These are phyloP conservation scores for Starmerella riodocensis DNA, from an alignment of 805 yeast genomes.

Conservation along the genomic window DNA sequence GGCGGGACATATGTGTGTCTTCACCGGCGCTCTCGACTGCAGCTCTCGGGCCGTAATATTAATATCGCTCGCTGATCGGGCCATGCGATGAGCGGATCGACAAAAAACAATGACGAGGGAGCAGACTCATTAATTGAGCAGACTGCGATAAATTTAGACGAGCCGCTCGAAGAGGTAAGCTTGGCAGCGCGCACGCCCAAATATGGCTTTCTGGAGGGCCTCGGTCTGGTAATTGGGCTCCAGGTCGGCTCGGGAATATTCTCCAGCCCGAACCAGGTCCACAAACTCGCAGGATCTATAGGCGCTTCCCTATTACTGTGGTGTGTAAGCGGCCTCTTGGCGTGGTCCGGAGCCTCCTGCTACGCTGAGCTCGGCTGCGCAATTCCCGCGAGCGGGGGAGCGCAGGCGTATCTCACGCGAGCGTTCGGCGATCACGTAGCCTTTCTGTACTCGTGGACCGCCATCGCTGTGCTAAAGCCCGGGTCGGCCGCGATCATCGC, in stretches of 20 bases:
- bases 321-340: constrained; percentile 30
- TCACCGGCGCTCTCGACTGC: no score
- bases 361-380: constrained; percentile 33
- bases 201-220: constrained; percentile 28
- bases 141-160: no score
- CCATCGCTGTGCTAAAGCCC: constrained; percentile 30
- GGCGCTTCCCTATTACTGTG: constrained; percentile 30
- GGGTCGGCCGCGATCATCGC: constrained; percentile 32
- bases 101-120: no score
- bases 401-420: constrained; percentile 30
- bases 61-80: no score
- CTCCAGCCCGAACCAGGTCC: constrained; percentile 32
- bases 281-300: constrained; percentile 29
- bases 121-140: no score
- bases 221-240: constrained; percentile 31
- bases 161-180: no score
- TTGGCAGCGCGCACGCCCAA: no score
- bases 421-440: constrained; percentile 30
- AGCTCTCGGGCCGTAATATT: no score
- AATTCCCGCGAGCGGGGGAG: constrained; percentile 32
- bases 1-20: no score
- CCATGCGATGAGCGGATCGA: no score
- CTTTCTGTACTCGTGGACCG: constrained; percentile 31
- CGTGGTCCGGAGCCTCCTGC: constrained; percentile 35
- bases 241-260: constrained; percentile 36